phyloP scores from a whole-genome alignment of 371 early-diverging fungal species.

The Mortierella sp. region DNA sequence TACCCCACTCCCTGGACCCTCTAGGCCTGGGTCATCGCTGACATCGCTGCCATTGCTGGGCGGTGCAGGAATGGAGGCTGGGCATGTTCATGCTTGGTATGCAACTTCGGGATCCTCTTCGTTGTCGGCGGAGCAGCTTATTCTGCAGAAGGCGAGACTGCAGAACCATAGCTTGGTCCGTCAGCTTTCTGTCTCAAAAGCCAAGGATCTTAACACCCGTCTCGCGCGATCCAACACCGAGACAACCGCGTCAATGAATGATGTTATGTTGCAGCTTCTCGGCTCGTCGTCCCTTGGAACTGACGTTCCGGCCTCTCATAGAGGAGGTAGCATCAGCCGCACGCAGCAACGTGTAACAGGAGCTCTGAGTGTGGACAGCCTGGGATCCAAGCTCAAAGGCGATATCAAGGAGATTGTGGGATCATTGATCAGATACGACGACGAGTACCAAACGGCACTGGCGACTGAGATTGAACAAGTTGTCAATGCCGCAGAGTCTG shows the following conservation, averaged over 20 bases:
- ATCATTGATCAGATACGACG: conserved; percentile 13
- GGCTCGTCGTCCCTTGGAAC: background rate
- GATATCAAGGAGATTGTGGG: conserved; percentile 3
- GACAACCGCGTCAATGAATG: background rate
- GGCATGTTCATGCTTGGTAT: background rate
- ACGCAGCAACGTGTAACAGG: background rate
- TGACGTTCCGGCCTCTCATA: background rate
- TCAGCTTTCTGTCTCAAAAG: background rate
- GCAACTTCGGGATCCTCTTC: background rate
- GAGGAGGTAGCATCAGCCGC: background rate
- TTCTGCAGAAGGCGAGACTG: conserved; percentile 11
- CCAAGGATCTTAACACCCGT: conserved; percentile 14
- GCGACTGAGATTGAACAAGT: conserved; percentile 1
- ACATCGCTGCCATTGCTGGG: too few relatives aligned
- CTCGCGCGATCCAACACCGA: conserved; percentile 5
- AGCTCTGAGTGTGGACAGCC: conserved; percentile 11
- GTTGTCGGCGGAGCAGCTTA: conserved; percentile 22
- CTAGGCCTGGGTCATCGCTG: background rate
- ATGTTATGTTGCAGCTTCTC: background rate
- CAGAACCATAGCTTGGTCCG: conserved; percentile 17
- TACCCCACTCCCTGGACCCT: conserved; percentile 18
- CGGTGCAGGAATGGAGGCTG: background rate
- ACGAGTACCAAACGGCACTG: background rate
- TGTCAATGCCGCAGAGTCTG: background rate
- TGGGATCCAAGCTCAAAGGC: conserved; percentile 25